Base-by-base conservation (phyloP, 495 filamentous ascomycete species). In the Cudoniella acicularis region DNA sequence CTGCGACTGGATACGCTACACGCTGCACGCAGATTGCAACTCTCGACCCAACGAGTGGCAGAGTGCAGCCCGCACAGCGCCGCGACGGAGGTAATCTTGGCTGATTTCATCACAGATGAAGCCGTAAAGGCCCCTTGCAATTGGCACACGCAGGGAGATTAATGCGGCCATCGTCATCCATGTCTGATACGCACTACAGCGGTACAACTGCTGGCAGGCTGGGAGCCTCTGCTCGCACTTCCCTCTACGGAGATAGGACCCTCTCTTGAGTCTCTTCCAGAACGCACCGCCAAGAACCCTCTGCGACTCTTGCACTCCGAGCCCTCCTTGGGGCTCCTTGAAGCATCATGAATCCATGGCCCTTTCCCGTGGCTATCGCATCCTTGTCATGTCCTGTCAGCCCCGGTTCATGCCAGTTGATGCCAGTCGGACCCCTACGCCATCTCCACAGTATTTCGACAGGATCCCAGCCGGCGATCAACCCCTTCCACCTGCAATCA, bases 391-490 rank as follows among this genome's bases (percentile, higher is more conserved):
- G 36, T 41, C 9, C 36, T 9, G 36, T 41, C 36, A 41, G n/a
- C 43, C 22, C 59, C 23, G 27, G 24, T 20, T 23, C 27, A 21
- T 51, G 23, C 48, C 54, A 36, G 30, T 36, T 13, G 13, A 36
- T 4, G 30, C 48, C 26, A 23, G 60, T 43, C 24, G 36, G 20
- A 25, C 41, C 24, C 30, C 42, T 41, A 52, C 47, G 47, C 40
- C 17, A 49, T 36, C 63, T 65, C 63, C 63, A 60, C 63, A 66
- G 22, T 57, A 56, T 62, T 49, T 40, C 40, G 36, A 27, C 21
- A 41, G 60, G 30, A 73, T 73, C 77, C 77, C 63, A 72, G 75
- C 40, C 49, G 77, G 49, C 70, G 78, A 79, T 79, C 76, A 76
- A 72, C 18, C 41, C 69, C 73, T 71, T 36, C 41, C 68, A 61